A percentile compares a stretch with the other conserved stretches of the same genome.
Conservation (phyloP, 2,329 filamentous ascomycete species). For the Sporothrix mexicana region DNA sequence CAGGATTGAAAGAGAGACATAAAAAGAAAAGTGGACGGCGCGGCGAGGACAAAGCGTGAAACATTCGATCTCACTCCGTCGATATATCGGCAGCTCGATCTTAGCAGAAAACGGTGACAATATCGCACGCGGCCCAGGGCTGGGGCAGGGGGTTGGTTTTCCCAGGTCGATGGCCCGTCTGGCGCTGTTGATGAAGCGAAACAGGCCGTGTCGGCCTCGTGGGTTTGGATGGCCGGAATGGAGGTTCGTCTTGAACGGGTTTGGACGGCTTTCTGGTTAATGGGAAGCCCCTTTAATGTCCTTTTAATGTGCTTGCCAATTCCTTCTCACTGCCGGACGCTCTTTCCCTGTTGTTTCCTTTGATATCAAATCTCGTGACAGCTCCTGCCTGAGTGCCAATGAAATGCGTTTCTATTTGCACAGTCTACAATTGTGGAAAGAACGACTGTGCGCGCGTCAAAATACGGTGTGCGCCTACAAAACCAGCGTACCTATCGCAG, state of each 20-base stretch:
- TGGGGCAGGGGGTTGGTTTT: conserved; percentile 21
- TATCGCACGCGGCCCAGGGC: background rate
- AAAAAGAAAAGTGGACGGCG: background rate
- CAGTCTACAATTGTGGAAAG: conserved; percentile 19
- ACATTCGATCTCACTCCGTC: conserved; percentile 12
- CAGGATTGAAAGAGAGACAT: background rate
- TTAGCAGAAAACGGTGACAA: background rate
- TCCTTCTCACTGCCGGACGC: background rate
- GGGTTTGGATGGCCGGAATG: conserved; percentile 26
- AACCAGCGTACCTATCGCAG: conserved; percentile 16
- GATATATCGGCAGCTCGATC: background rate
- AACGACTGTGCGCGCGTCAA: conserved; percentile 31
- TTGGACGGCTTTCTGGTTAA: background rate
- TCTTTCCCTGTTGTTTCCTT: background rate
- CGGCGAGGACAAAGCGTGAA: conserved; percentile 12
- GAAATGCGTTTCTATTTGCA: background rate
- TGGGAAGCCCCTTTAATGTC: conserved; percentile 21
- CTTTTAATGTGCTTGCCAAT: conserved; percentile 7
- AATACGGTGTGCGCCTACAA: conserved; percentile 8
- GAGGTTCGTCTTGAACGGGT: background rate
- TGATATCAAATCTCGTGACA: background rate
- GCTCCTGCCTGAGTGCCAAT: background rate
- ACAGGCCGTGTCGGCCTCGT: conserved; percentile 16
- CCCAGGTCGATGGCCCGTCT: conserved; percentile 9
- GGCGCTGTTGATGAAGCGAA: conserved; percentile 15